Evolutionary conservation across 2,329 filamentous ascomycete genomes (phyloP).

Genomic region (Fusarium sp.): DNA sequence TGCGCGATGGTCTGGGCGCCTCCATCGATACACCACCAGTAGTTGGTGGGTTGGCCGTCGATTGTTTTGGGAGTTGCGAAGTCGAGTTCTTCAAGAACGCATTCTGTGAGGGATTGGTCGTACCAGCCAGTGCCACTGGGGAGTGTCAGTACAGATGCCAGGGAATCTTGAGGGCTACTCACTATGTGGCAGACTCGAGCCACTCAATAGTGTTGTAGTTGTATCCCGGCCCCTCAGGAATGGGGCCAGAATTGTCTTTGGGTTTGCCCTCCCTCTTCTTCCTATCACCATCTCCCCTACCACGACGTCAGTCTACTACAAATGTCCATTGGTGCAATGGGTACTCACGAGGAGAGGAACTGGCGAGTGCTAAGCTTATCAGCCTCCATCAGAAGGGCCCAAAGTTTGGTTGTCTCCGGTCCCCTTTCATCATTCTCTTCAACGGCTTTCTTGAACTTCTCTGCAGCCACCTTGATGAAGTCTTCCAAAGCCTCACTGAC

Average conservation of each 20-base stretch:
- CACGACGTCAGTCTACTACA: not conserved
- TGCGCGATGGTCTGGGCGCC: slow-evolving; percentile 24
- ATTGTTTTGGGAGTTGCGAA: not conserved
- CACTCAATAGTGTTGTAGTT: slow-evolving; percentile 41
- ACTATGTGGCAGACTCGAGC: slow-evolving; percentile 36
- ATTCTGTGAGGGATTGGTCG: slow-evolving; percentile 32
- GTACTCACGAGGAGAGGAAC: slow-evolving; percentile 34
- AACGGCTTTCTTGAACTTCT: not conserved
- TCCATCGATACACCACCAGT: slow-evolving; percentile 37
- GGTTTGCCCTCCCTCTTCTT: not conserved
- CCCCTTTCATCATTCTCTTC: not conserved
- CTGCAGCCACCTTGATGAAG: not conserved
- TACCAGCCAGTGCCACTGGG: slow-evolving; percentile 37
- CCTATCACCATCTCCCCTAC: not conserved
- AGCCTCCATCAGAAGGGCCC: slow-evolving; percentile 20
- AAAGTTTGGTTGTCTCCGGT: not conserved
- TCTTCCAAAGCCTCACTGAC: not conserved
- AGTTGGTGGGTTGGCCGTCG: not conserved
- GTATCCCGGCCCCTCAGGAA: not conserved
- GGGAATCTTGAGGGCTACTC: not conserved
- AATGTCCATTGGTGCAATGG: not conserved
- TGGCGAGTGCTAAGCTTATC: slow-evolving; percentile 34
- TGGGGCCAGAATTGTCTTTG: not conserved
- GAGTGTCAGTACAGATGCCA: not conserved
- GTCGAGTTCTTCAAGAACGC: slow-evolving; percentile 35